Percentiles rank a stretch among this genome's conserved stretches.
Conservation (phyloP, 2,329 filamentous ascomycete genomes). For the Colletotrichum viniferum region DNA sequence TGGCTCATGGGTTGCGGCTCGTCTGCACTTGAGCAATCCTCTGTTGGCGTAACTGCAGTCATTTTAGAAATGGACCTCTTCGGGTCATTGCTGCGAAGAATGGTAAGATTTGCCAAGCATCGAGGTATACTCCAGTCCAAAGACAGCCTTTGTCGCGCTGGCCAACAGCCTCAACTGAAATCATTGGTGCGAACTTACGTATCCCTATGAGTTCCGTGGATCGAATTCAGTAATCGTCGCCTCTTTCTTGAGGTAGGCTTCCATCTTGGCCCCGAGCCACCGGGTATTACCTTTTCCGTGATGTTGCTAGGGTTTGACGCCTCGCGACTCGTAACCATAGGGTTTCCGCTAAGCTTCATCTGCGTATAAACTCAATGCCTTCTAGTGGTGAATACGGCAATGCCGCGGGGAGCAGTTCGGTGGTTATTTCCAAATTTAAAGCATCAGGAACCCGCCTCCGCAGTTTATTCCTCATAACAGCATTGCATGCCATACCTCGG, state of each 20-base stretch:
- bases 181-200: neutral
- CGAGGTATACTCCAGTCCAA: neutral
- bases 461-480: accelerated
- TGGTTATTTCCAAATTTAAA: neutral
- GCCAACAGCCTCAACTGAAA: neutral
- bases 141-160: neutral
- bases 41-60: too few species aligned
- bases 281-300: neutral
- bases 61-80: too few species aligned
- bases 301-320: neutral
- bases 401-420: neutral
- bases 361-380: neutral
- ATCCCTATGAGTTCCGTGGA: neutral
- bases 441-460: neutral
- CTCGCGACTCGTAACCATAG: neutral
- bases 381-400: neutral
- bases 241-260: neutral
- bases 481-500: accelerated
- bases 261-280: neutral
- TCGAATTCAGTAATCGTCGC: neutral
- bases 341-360: neutral
- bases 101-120: neutral
- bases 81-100: neutral
- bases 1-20: too few species aligned
- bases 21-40: too few species aligned